A percentile compares a stretch with the other conserved stretches of the same genome.
Evolutionary conservation across 495 filamentous ascomycete genomes (phyloP).

Genomic region (Aspergillus diversus): DNA sequence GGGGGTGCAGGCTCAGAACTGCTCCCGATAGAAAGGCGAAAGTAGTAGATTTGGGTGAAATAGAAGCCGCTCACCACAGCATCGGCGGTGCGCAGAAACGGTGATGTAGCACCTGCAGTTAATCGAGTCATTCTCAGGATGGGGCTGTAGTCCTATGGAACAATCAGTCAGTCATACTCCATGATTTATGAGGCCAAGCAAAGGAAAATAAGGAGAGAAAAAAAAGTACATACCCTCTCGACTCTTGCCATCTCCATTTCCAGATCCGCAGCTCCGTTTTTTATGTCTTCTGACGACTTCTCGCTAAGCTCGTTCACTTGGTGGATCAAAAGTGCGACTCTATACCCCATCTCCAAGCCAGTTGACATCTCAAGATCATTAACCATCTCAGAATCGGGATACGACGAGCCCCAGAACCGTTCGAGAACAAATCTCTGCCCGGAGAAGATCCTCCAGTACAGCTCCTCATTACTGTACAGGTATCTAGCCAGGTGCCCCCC

Average conservation of each 20-base stretch:
- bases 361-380: background rate
- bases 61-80: constrained; percentile 1
- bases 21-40: background rate
- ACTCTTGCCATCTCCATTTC: background rate
- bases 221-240: background rate
- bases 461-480: background rate
- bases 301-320: background rate
- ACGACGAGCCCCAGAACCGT: background rate
- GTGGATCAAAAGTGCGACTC: background rate
- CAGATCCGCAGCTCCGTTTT: background rate
- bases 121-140: background rate
- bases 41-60: constrained; percentile 4
- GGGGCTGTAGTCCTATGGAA: background rate
- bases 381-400: background rate
- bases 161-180: background rate
- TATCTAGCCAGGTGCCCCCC: constrained; percentile 1
- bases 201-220: background rate
- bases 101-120: background rate
- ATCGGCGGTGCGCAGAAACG: background rate
- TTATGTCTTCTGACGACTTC: background rate
- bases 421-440: background rate
- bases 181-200: background rate
- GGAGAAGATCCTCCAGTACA: background rate
- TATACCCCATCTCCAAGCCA: constrained; percentile 3
- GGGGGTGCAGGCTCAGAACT: background rate